Evolutionary conservation across 495 filamentous ascomycete genomes (phyloP).

Genomic region (Penicillium longicatenatum): DNA sequence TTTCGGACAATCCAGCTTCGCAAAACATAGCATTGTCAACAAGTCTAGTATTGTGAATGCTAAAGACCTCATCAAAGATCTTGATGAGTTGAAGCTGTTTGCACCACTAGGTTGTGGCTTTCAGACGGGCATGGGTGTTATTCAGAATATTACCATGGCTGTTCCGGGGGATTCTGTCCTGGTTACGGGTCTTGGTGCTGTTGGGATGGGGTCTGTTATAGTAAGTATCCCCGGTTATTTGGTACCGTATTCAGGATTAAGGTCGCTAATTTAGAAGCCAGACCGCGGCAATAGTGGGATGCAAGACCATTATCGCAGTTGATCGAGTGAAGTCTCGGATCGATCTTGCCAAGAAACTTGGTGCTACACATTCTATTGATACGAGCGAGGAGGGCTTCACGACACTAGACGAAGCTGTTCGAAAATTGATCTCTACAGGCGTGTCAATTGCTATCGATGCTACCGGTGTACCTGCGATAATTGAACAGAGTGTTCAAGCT

Average conservation of each 20-base stretch:
- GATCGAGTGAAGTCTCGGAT: slow-evolving; percentile 36
- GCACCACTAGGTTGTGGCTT: slow-evolving; percentile 47
- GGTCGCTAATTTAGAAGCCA: too few species aligned
- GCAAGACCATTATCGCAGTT: slow-evolving; percentile 37
- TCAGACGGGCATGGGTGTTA: slow-evolving; percentile 43
- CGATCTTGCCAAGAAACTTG: slow-evolving; percentile 36
- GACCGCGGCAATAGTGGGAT: slow-evolving; percentile 13
- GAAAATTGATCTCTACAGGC: slow-evolving; percentile 22
- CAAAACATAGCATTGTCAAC: slow-evolving; percentile 31
- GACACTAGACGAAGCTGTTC: slow-evolving; percentile 23
- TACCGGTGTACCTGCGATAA: slow-evolving; percentile 33
- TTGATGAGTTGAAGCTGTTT: slow-evolving; percentile 35
- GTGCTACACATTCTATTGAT: slow-evolving; percentile 40
- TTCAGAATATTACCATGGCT: slow-evolving; percentile 31
- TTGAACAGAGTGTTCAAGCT: slow-evolving; percentile 33
- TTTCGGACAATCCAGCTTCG: slow-evolving; percentile 45
- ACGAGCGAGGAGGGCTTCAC: slow-evolving; percentile 18
- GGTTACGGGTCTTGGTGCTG: slow-evolving; percentile 39
- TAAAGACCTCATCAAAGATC: slow-evolving; percentile 13
- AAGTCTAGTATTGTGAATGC: slow-evolving; percentile 30
- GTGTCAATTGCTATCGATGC: slow-evolving; percentile 38
- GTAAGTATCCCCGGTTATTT: slow-evolving; percentile 4
- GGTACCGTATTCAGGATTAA: too few species aligned
- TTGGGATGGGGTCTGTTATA: slow-evolving; percentile 41
- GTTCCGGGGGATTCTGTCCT: slow-evolving; percentile 20